These are phyloP conservation scores for Erythrophleum fordii DNA, from an alignment of 306 rosid genomes.

Conservation along the genomic window DNA sequence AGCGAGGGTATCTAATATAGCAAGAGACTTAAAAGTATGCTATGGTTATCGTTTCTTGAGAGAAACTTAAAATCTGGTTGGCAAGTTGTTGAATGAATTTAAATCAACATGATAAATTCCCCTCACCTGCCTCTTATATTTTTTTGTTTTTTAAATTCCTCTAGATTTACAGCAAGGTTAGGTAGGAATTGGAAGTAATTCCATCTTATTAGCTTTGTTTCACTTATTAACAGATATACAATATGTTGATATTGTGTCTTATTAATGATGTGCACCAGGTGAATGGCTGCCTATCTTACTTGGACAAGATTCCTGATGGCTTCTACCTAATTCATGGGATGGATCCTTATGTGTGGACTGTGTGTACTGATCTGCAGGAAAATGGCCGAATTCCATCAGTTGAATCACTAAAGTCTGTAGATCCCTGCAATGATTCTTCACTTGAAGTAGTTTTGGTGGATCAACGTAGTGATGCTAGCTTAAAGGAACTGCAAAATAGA, in stretches of 20 bases:
- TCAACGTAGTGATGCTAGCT: constrained; percentile 71
- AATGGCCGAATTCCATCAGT: constrained; percentile 90
- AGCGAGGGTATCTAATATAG: neutral
- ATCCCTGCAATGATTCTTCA: constrained; percentile 62
- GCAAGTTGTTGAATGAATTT: constrained; percentile 21
- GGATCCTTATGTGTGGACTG: constrained; percentile 89
- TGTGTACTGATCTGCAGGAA: constrained; percentile 89
- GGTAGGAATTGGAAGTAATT: constrained; percentile 25
- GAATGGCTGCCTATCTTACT: constrained; percentile 95
- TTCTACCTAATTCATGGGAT: constrained; percentile 89
- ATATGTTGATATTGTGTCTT: constrained; percentile 43
- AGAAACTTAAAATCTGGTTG: constrained; percentile 10
- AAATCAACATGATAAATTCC: constrained; percentile 6
- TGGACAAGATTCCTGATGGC: constrained; percentile 87
- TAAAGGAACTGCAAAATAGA: constrained; percentile 85
- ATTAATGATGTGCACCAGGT: constrained; percentile 65
- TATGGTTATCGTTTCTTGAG: constrained; percentile 22
- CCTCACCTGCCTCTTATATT: neutral
- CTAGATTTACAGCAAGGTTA: neutral
- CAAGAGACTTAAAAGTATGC: neutral
- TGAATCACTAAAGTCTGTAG: constrained; percentile 76
- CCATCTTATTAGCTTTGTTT: constrained; percentile 32
- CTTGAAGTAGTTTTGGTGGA: constrained; percentile 90
- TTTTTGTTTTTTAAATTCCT: neutral
- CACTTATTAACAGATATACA: constrained; percentile 17